phyloP scores from a whole-genome alignment of 805 yeast species.

The Ogataea chonburiensis region DNA sequence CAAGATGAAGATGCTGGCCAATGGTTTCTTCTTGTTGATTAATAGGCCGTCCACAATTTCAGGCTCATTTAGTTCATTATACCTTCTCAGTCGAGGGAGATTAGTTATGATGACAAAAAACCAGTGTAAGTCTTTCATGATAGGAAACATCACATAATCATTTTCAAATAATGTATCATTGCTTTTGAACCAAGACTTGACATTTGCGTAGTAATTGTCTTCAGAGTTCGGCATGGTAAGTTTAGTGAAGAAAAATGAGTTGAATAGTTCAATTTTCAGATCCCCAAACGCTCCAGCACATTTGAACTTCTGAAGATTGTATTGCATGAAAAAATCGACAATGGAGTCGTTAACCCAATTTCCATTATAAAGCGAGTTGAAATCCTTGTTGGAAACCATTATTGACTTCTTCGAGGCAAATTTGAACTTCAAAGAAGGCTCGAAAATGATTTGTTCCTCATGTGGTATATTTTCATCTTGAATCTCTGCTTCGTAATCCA shows the following conservation, averaged over 20 bases:
- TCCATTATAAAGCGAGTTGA: constrained; percentile 71
- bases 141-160: constrained; percentile 70
- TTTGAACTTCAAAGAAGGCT: constrained; percentile 42
- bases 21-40: constrained; percentile 8
- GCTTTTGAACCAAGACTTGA: constrained; percentile 76
- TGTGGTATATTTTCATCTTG: constrained; percentile 33
- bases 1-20: constrained; percentile 54
- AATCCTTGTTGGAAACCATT: constrained; percentile 66
- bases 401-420: constrained; percentile 56
- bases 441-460: constrained; percentile 31
- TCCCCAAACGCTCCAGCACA: constrained; percentile 30
- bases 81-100: constrained; percentile 35
- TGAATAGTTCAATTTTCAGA: constrained; percentile 53
- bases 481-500: constrained; percentile 29
- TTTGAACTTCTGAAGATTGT: constrained; percentile 41
- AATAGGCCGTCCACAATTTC: constrained; percentile 10
- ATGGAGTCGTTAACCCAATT: constrained; percentile 90
- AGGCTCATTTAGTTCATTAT: constrained; percentile 6
- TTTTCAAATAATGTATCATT: constrained; percentile 54
- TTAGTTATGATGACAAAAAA: constrained; percentile 71
- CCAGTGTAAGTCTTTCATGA: constrained; percentile 86
- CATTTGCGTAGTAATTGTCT: constrained; percentile 52
- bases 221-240: constrained; percentile 37
- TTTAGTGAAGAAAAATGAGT: constrained; percentile 80
- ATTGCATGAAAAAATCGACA: constrained; percentile 79